These are phyloP conservation scores for Fusarium sp. DNA, from an alignment of 2,329 filamentous ascomycete species.

Conservation along the genomic window DNA sequence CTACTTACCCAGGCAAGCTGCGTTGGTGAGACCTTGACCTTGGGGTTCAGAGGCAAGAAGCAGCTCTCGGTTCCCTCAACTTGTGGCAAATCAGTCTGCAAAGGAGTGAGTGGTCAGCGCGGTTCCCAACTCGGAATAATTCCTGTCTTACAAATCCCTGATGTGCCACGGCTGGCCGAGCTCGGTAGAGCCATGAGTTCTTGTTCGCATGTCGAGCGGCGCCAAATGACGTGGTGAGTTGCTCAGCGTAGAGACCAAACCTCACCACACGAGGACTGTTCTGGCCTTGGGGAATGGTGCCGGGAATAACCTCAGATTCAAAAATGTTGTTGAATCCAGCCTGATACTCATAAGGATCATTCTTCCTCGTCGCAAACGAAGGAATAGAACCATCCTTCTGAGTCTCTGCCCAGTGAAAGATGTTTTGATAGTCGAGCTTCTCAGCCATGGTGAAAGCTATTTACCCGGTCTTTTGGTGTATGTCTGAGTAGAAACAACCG, in stretches of 20 bases:
- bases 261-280: constrained; percentile 55
- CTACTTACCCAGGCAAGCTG: constrained; percentile 39
- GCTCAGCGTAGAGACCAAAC: constrained; percentile 54
- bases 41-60: constrained; percentile 37
- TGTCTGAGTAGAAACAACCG: background rate
- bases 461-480: background rate
- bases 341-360: constrained; percentile 63
- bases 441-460: constrained; percentile 9
- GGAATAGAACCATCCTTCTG: constrained; percentile 66
- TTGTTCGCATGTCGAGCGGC: constrained; percentile 45
- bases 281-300: constrained; percentile 58
- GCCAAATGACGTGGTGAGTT: constrained; percentile 54
- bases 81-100: constrained; percentile 36
- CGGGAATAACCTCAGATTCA: constrained; percentile 57
- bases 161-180: constrained; percentile 45
- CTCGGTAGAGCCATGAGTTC: constrained; percentile 46
- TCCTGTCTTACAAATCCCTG: constrained; percentile 39
- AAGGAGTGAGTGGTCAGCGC: background rate
- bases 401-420: constrained; percentile 70
- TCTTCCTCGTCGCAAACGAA: constrained; percentile 58
- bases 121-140: fast-evolving
- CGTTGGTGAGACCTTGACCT: constrained; percentile 37
- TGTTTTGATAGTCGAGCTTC: constrained; percentile 57
- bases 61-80: constrained; percentile 40
- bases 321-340: constrained; percentile 63